A percentile compares a stretch with the other conserved stretches of the same genome.
phyloP scores from a whole-genome alignment of 2,329 filamentous ascomycete species.

The Penicillium sp. region DNA sequence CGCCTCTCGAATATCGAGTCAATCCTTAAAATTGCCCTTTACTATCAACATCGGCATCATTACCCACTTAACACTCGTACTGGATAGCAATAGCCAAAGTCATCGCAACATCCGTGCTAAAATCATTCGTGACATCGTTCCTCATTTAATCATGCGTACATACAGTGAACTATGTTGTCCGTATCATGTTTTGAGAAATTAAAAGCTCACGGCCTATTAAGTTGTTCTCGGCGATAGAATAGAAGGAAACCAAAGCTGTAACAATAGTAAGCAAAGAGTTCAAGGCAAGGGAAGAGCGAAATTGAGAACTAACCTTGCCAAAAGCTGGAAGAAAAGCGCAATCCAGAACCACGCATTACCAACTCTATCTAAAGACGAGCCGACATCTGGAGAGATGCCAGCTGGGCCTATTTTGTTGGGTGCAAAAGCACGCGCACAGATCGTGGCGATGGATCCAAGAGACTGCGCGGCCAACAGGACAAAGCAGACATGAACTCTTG shows the following conservation, averaged over 20 bases:
- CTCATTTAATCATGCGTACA: background rate
- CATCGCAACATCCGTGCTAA: background rate
- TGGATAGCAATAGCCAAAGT: background rate
- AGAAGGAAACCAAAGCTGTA: background rate
- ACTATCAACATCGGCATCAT: no score
- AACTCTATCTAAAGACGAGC: background rate
- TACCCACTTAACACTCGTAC: background rate
- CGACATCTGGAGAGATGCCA: conserved; percentile 54
- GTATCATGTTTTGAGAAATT: background rate
- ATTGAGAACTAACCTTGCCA: background rate
- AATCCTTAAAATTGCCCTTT: no score
- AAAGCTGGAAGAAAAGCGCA: background rate
- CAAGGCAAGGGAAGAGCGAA: background rate
- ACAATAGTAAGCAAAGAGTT: background rate
- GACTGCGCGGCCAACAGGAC: conserved; percentile 61
- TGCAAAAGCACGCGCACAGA: conserved; percentile 59
- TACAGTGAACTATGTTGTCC: background rate
- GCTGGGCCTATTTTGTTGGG: conserved; percentile 62
- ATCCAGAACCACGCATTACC: background rate
- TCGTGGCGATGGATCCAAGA: conserved; percentile 61
- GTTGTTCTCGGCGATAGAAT: background rate
- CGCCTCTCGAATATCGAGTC: no score
- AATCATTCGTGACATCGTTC: background rate
- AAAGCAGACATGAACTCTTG: conserved; percentile 62
- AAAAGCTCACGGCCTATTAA: background rate